Conservation (phyloP, 352 stramenopile species). For the Phytopythium oedochilum region DNA sequence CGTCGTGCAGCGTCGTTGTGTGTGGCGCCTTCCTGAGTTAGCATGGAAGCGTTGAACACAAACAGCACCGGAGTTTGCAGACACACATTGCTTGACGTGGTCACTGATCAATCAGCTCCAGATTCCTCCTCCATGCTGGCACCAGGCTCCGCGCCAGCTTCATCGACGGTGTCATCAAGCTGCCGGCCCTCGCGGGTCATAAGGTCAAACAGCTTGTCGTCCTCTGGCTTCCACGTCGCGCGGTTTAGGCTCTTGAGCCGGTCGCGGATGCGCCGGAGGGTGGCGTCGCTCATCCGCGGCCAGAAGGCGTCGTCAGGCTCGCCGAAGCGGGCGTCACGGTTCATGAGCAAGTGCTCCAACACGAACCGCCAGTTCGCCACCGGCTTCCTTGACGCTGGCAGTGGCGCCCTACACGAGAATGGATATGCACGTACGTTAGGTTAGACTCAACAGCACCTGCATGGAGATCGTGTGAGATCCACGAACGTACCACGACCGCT, state of each 20-base stretch:
- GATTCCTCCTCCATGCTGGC: neutral
- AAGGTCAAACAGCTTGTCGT: constrained; percentile 36
- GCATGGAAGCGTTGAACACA: too few species aligned
- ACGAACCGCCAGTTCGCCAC: constrained; percentile 74
- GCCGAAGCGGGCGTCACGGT: neutral
- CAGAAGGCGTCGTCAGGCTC: constrained; percentile 9
- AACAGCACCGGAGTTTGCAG: too few species aligned
- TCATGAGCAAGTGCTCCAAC: constrained; percentile 38
- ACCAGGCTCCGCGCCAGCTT: neutral
- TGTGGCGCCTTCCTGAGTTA: too few species aligned
- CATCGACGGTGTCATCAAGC: neutral
- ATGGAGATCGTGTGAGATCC: neutral
- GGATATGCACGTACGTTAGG: neutral
- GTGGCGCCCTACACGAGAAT: constrained; percentile 28
- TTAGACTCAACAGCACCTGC: neutral
- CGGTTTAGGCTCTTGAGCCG: constrained; percentile 52
- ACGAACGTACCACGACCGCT: constrained; percentile 36
- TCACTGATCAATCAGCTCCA: too few species aligned
- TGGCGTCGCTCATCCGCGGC: constrained; percentile 32
- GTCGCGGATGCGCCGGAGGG: constrained; percentile 52
- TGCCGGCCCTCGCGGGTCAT: neutral
- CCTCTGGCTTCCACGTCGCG: constrained; percentile 38
- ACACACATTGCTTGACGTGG: too few species aligned
- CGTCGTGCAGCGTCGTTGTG: too few species aligned
- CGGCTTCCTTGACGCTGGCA: constrained; percentile 50